Evolutionary conservation across 2,329 filamentous ascomycete species (phyloP), one percentile per base, ranked within the genome.

Genomic region (Sporothrix mexicana): DNA sequence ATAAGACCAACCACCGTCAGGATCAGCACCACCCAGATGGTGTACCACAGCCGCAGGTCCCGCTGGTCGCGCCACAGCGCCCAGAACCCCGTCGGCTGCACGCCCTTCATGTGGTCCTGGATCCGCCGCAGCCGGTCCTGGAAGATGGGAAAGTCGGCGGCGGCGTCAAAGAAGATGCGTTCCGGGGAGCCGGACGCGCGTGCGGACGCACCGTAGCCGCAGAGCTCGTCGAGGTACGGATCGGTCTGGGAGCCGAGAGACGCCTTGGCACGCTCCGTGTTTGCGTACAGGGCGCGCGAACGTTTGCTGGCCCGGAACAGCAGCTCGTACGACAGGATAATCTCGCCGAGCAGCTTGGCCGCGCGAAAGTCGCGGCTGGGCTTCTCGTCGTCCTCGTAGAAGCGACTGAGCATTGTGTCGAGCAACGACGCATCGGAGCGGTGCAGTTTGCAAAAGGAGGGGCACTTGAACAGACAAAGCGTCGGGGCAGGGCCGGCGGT

Each of bases 71-170:
- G 49, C 49, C 49, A 51, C 49, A 51, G 49, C 7, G 49, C 49
- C 17, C 49, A 17, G 49, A 51, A 51, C 17, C 49, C 49, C 7
- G 49, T 51, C 13, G 49, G 49, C 17, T 51, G 49, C 13, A 51
- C 49, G 7, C 49, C 49, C 49, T 51, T 51, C 49, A 51, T 51
- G 49, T 51, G 49, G 49, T 51, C 49, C 49, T 51, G 49, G 49
- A 51, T 51, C 13, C 49, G 49, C 13, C 49, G 49, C 49, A 51
- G 49, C 13, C 49, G 49, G 17, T 51, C 49, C 17, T 51, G 49
- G 49, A 51, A 51, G 49, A 51, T 51, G 13, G 49, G 49, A 15
- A 51, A 51, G 17, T 51, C 49, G 49, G 49, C 49, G 49, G 49
- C 49, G 17, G 49, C 49, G 17, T 51, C 49, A 15, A 17, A 51